Base-by-base conservation (phyloP, 441 rosid species). In the Gossypium lobatum region DNA sequence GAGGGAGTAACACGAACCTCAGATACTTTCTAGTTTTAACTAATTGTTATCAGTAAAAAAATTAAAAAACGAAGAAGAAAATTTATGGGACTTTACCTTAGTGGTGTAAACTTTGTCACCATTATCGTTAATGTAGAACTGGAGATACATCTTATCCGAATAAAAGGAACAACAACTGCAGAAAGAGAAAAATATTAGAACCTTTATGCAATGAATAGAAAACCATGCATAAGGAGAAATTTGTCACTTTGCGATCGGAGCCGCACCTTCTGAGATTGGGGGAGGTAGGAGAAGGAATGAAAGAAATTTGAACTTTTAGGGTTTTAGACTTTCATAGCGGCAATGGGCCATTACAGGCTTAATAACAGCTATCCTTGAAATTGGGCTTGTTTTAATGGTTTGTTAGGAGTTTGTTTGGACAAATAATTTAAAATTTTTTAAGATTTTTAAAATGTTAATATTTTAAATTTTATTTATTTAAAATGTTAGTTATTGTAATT, bases 81-180 rank as follows among this genome's bases (percentile, higher is more conserved):
- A 14, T 0, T 9, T 7, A 67, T 13, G 62, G 46, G 70, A 54
- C 23, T 14, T 66, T 81, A 94, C 96, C 97, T 92, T 94, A 23
- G 96, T 92, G 73, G 98, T 94, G 90, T 94, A 95, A 52, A 52
- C 55, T n/a, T 92, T 94, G 76, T 89, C 97, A 53, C 97, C 98
- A 50, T 92, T 94, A 57, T 92, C 97, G 80, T 92, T 94, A 64
- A 94, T 91, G 84, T 94, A 94, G 80, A 84, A 94, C 87, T 91
- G 95, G 78, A 94, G 97, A 91, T 89, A 92, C 98, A 94, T 91
- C 28, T 50, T 54, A 21, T 70, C 37, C 55, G 14, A 66, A 23
- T 1, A 13, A 46, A 66, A 45, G 37, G 37, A 66, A 46, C 2
- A 66, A 11, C 17, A 66, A 66, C 37, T 66, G 3, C 7, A 14